Conservation (phyloP, 805 yeast species). For the Clavispora santaluciae region DNA sequence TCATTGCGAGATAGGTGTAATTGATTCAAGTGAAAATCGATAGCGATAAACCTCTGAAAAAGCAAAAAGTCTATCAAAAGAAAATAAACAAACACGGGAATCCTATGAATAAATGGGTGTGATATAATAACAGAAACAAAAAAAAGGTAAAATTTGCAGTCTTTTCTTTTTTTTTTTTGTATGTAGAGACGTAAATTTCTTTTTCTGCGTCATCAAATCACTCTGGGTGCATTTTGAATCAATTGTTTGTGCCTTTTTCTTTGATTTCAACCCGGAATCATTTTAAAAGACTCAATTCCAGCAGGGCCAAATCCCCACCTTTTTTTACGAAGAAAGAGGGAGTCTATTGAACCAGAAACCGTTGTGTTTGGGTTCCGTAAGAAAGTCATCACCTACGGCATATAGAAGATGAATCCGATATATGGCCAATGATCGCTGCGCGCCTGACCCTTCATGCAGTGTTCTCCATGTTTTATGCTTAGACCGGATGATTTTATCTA, state of each 20-base stretch:
- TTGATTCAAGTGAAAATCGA: neutral
- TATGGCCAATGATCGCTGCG: slow-evolving; percentile 12
- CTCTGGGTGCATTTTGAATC: neutral
- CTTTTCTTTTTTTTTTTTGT: slow-evolving; percentile 5
- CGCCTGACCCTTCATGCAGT: slow-evolving; percentile 10
- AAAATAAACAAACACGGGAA: neutral
- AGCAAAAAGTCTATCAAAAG: slow-evolving; percentile 2
- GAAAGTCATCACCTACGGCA: slow-evolving; percentile 9
- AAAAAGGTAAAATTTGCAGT: slow-evolving; percentile 7
- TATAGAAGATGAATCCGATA: slow-evolving; percentile 7
- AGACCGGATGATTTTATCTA: neutral
- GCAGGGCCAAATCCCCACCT: neutral
- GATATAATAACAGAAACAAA: slow-evolving; percentile 1
- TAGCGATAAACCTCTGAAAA: slow-evolving; percentile 1
- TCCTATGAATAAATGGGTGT: neutral
- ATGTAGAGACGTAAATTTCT: slow-evolving; percentile 12
- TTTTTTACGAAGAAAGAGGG: neutral
- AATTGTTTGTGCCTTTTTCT: neutral
- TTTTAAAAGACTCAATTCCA: neutral
- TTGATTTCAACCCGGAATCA: neutral
- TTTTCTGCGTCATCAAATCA: slow-evolving; percentile 10
- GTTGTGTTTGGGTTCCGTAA: neutral
- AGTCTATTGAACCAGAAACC: neutral
- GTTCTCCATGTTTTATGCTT: slow-evolving; percentile 5
- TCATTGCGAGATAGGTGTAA: slow-evolving; percentile 14